Evolutionary conservation across 768 basidiomycete genomes (phyloP), one percentile per base, ranked within the genome.

Genomic region (Trametes elegans): DNA sequence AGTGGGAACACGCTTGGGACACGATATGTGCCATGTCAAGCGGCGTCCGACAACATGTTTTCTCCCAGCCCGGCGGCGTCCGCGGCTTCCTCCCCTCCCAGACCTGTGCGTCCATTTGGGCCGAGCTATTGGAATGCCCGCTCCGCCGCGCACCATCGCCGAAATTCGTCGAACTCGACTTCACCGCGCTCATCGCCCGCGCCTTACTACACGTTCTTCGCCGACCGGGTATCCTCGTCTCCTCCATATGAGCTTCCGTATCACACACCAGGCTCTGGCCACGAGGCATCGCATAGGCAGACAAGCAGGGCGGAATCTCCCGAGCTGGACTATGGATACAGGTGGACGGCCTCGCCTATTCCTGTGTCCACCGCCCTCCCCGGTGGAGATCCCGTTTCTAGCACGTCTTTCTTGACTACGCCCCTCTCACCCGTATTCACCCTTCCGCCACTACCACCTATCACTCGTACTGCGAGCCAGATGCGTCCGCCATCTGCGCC

Each of bases 1-100:
- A 85, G 84, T 57, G 86, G 86, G 0, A 88, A 86, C 53, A 71
- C 82, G 3, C 71, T 88, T 10, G 86, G 86, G 24, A 84, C 78
- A 5, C 75, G 84, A 26, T 84, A 80, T 61, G 76, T 75, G 31
- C 83, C 83, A 1, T 85, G 85, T 60, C 77, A 78, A 61, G 78
- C 77, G 19, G 82, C 84, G 1, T 76, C 76, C 11, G 78, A 79
- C 36, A 74, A 76, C 40, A 66, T 80, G 32, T 81, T 84, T 62
- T 65, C 75, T 10, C 61, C 71, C 41, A 69, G 71, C 72, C 31
- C 64, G 65, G 27, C 73, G 72, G 2, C 59, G 64, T 24, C 66
- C 49, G 50, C 62, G 26, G 71, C 74, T 54, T 64, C 74, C 26
- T 60, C 66, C n/a, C 59, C 49, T 29, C 40, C 48, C 16, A 47